A percentile compares a stretch with the other conserved stretches of the same genome.
These are phyloP conservation scores for Tetrapyrgos nigripes DNA, from an alignment of 1,284 basidiomycete species.

Conservation along the genomic window DNA sequence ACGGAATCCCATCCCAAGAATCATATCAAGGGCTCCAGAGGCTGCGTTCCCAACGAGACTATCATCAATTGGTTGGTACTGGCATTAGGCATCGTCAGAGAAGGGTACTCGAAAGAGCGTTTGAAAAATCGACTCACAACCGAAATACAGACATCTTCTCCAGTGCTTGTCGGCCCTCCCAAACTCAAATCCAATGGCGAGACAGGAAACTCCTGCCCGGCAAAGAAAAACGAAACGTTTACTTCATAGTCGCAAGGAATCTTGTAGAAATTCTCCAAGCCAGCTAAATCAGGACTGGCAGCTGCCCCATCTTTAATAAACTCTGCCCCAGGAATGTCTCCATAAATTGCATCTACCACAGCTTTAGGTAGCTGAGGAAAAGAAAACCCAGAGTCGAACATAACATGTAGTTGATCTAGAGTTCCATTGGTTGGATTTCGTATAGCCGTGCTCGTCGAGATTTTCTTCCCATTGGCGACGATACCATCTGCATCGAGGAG, in stretches of 20 bases:
- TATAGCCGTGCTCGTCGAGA: constrained; percentile 1
- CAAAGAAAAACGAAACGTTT: no score
- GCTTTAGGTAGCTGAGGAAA: constrained; percentile 1
- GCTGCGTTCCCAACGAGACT: no score
- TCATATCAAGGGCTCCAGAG: no score
- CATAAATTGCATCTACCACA: constrained; percentile 7
- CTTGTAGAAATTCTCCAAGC: no score
- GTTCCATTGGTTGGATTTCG: not conserved
- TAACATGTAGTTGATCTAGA: constrained; percentile 8
- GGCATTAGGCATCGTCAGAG: no score
- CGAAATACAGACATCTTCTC: not conserved
- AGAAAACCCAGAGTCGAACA: constrained; percentile 10
- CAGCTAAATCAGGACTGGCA: no score
- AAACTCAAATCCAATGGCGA: constrained; percentile 4
- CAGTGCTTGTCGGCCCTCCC: not conserved
- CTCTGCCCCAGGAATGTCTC: constrained; percentile 8
- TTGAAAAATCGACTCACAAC: no score
- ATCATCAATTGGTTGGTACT: no score
- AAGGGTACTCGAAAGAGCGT: no score
- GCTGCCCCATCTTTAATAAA: not conserved
- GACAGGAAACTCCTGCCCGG: constrained; percentile 9
- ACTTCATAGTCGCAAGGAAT: no score
- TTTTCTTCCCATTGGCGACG: constrained; percentile 11
- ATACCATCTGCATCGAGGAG: constrained; percentile 11
- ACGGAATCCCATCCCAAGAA: no score